Evolutionary conservation across 768 basidiomycete genomes (phyloP).

Genomic region (Hemileccinum rubropunctum): DNA sequence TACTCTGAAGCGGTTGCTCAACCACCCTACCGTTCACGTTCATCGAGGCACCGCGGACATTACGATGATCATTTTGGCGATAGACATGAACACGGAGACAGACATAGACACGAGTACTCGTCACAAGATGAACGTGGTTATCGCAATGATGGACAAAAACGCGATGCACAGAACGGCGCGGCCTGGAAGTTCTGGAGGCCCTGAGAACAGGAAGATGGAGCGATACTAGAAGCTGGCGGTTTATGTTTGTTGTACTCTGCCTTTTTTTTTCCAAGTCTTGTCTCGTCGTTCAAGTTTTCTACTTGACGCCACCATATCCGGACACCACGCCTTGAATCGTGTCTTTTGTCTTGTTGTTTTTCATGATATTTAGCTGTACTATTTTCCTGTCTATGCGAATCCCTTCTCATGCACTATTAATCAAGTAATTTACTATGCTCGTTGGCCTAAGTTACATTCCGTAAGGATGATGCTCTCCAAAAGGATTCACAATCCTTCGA

Average conservation of each 20-base stretch:
- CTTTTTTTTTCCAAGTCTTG: too few species aligned
- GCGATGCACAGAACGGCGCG: constrained; percentile 5
- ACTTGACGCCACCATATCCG: constrained; percentile 5
- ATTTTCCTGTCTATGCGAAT: too few species aligned
- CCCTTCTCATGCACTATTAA: background rate
- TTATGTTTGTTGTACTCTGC: background rate
- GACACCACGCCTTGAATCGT: background rate
- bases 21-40: constrained; percentile 12
- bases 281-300: background rate
- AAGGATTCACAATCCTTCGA: constrained; percentile 60
- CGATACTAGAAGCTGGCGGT: background rate
- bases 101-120: constrained; percentile 10
- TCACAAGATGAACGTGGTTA: constrained; percentile 4
- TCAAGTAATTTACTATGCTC: background rate
- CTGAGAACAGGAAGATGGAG: constrained; percentile 1
- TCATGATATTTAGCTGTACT: background rate
- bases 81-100: constrained; percentile 12
- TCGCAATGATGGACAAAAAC: constrained; percentile 5
- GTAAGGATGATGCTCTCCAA: too few species aligned
- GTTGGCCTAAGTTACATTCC: background rate
- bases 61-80: constrained; percentile 8
- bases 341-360: background rate
- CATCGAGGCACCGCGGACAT: constrained; percentile 19
- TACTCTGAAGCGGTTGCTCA: constrained; percentile 20
- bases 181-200: constrained; percentile 13